phyloP scores from a whole-genome alignment of 164 flowering plant species.

The Kalanchoe fedtschenkoi region DNA sequence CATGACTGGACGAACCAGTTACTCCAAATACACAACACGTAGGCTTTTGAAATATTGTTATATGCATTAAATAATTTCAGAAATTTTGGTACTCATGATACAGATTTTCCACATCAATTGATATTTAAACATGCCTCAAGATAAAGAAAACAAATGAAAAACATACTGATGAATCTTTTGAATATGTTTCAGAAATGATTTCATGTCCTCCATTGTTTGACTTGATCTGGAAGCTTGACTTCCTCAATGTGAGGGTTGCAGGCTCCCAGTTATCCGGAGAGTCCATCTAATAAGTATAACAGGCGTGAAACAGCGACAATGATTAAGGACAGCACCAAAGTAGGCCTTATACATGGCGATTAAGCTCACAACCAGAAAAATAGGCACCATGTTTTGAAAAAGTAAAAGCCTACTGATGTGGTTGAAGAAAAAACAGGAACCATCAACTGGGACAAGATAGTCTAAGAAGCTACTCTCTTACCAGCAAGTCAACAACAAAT shows the following conservation, averaged over 20 bases:
- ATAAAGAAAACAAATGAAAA: not conserved
- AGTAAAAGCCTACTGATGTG: not conserved
- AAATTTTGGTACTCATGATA: not conserved
- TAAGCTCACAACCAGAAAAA: too few relatives aligned
- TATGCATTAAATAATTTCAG: not conserved
- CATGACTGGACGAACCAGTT: not conserved
- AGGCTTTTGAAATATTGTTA: not conserved
- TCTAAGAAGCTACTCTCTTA: slow-evolving; percentile 23
- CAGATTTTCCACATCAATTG: not conserved
- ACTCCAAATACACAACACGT: not conserved
- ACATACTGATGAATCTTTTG: slow-evolving; percentile 71
- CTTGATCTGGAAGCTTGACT: slow-evolving; percentile 63
- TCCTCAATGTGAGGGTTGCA: slow-evolving; percentile 40
- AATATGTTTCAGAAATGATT: slow-evolving; percentile 47
- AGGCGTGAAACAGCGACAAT: not conserved
- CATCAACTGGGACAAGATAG: not conserved
- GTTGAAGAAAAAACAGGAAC: not conserved
- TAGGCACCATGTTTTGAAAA: too few relatives aligned
- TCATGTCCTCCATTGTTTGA: slow-evolving; percentile 29
- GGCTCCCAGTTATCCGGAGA: slow-evolving; percentile 71
- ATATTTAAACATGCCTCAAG: not conserved
- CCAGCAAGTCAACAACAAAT: slow-evolving; percentile 60
- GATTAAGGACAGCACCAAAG: not conserved
- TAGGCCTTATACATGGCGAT: not conserved
- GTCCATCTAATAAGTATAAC: slow-evolving; percentile 44